These are phyloP conservation scores for Graphilbum sp. DNA, from an alignment of 2,329 filamentous ascomycete genomes.

Conservation along the genomic window DNA sequence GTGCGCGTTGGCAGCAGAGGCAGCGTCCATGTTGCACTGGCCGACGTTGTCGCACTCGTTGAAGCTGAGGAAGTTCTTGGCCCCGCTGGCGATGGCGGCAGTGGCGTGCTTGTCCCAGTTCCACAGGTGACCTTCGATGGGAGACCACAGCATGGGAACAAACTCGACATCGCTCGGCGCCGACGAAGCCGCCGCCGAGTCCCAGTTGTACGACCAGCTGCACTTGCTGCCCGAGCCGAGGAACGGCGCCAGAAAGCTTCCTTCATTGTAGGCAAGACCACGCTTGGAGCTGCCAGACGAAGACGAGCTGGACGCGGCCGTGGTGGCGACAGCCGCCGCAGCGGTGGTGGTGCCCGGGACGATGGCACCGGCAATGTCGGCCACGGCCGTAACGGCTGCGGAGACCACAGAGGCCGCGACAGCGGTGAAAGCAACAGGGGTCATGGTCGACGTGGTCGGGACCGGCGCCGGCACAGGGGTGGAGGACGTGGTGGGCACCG, in stretches of 20 bases:
- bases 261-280: slow-evolving; percentile 52
- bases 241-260: slow-evolving; percentile 34
- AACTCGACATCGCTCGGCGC: slow-evolving; percentile 32
- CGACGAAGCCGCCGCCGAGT: slow-evolving; percentile 21
- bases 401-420: background rate
- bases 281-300: slow-evolving; percentile 29
- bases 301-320: slow-evolving; percentile 5
- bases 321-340: slow-evolving; percentile 2
- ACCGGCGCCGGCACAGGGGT: slow-evolving; percentile 2
- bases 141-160: slow-evolving; percentile 53
- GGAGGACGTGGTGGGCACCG: slow-evolving; percentile 3
- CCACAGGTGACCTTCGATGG: slow-evolving; percentile 21
- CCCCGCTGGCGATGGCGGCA: slow-evolving; percentile 34
- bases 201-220: slow-evolving; percentile 58
- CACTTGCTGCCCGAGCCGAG: slow-evolving; percentile 22
- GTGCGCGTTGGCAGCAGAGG: slow-evolving; percentile 34
- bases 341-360: background rate
- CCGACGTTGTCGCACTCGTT: slow-evolving; percentile 50
- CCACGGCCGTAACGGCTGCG: background rate
- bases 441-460: background rate
- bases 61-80: slow-evolving; percentile 45
- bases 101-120: slow-evolving; percentile 35
- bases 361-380: background rate
- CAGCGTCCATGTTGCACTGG: slow-evolving; percentile 44
- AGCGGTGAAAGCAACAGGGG: background rate